Percentiles rank a stretch among this genome's conserved stretches.
Conservation (phyloP, 1,284 basidiomycete genomes). For the Hemileia vastatrix region DNA sequence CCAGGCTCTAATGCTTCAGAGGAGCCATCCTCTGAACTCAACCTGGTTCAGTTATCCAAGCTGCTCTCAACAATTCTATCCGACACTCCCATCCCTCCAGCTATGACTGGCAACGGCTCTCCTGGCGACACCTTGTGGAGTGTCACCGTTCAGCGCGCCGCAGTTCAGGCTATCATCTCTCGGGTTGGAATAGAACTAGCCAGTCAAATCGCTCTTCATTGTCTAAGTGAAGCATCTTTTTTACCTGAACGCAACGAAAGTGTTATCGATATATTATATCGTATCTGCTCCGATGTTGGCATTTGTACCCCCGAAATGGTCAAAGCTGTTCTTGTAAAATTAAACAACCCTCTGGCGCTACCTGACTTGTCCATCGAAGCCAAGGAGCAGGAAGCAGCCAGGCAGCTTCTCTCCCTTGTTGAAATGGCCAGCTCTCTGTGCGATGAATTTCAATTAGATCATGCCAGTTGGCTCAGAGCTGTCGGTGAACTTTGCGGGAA, state of each 20-base stretch:
- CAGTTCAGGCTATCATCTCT: conserved; percentile 18
- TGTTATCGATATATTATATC: conserved; percentile 10
- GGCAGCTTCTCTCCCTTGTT: conserved; percentile 10
- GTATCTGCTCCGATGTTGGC: conserved; percentile 17
- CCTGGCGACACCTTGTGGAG: conserved; percentile 10
- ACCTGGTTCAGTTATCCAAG: conserved; percentile 61
- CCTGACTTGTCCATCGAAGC: not conserved
- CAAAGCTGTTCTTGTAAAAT: conserved; percentile 17
- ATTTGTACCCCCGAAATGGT: conserved; percentile 19
- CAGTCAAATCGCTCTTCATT: conserved; percentile 20
- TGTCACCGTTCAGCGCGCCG: conserved; percentile 18
- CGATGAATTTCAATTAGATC: conserved; percentile 17
- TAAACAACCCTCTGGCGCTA: not conserved
- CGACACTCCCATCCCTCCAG: conserved; percentile 48
- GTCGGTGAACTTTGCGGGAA: conserved; percentile 16
- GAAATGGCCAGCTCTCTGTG: conserved; percentile 11
- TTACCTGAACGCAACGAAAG: conserved; percentile 4
- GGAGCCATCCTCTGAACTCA: conserved; percentile 52
- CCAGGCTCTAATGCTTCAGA: conserved; percentile 19
- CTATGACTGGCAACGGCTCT: not conserved
- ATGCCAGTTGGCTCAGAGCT: conserved; percentile 16
- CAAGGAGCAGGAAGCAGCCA: conserved; percentile 1
- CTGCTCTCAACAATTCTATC: conserved; percentile 68
- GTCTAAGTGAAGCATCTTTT: conserved; percentile 14
- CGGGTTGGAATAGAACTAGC: conserved; percentile 16